Evolutionary conservation across 2,329 filamentous ascomycete species (phyloP).

Genomic region (Botryosphaeria dothidea): DNA sequence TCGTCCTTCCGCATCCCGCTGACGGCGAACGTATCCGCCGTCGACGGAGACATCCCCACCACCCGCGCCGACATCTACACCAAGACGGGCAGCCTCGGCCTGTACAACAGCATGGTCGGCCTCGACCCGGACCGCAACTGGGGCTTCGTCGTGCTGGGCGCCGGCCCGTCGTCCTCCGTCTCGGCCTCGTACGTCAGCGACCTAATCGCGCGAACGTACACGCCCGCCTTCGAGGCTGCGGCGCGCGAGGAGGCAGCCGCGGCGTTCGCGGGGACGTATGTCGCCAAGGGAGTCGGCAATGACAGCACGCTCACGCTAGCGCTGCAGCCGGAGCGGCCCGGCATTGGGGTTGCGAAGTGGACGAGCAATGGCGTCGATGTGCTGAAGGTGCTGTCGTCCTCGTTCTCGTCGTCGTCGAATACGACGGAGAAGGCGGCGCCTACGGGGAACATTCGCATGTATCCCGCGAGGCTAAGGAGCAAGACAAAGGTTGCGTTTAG

Average conservation of each 20-base stretch:
- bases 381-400: constrained; percentile 7
- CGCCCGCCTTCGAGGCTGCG: too few species aligned
- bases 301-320: too few species aligned
- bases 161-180: constrained; percentile 1
- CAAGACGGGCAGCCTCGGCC: too few species aligned
- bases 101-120: too few species aligned
- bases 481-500: not conserved
- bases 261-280: too few species aligned
- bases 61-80: too few species aligned
- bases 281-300: too few species aligned
- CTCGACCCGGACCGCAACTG: constrained; percentile 20
- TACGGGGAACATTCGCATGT: not conserved
- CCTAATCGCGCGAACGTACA: not conserved
- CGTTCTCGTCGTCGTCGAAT: too few species aligned
- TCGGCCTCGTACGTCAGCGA: not conserved
- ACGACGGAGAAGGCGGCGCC: not conserved
- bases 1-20: constrained; percentile 24
- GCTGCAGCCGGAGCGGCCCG: too few species aligned
- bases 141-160: constrained; percentile 18
- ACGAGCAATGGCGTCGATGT: constrained; percentile 27
- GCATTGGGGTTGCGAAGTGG: too few species aligned
- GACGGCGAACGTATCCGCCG: not conserved
- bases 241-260: too few species aligned
- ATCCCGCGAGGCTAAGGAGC: not conserved
- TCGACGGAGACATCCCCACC: not conserved